Conservation (phyloP, 352 stramenopile species). For the Globisporangium cystogenes region DNA sequence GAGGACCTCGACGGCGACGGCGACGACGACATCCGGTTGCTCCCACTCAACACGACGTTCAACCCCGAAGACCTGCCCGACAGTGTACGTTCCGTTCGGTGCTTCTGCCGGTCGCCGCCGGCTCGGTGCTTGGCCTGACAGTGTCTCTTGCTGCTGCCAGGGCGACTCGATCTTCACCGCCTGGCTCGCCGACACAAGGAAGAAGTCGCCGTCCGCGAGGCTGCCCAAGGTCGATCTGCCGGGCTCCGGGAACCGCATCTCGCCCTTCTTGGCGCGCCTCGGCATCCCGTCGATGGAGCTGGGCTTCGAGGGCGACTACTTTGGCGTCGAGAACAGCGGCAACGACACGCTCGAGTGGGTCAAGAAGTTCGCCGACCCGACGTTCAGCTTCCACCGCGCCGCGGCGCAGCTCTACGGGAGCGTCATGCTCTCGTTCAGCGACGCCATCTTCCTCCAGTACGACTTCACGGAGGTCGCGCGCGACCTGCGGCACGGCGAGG, state of each 20-base stretch:
- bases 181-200: constrained; percentile 56
- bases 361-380: constrained; percentile 65
- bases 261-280: constrained; percentile 62
- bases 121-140: not conserved
- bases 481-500: constrained; percentile 58
- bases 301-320: constrained; percentile 63
- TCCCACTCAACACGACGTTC: constrained; percentile 68
- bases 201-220: constrained; percentile 26
- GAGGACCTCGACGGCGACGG: constrained; percentile 13
- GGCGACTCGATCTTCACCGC: constrained; percentile 67
- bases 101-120: not conserved
- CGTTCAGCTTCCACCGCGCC: constrained; percentile 67
- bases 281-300: constrained; percentile 75
- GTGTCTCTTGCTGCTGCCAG: not conserved
- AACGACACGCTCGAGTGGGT: constrained; percentile 75
- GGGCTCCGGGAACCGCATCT: constrained; percentile 47
- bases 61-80: constrained; percentile 54
- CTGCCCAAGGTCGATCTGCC: constrained; percentile 49
- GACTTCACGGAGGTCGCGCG: constrained; percentile 78
- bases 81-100: constrained; percentile 15
- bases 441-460: constrained; percentile 81
- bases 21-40: constrained; percentile 26
- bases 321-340: constrained; percentile 45
- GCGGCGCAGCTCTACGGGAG: constrained; percentile 77
- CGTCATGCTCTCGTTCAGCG: constrained; percentile 68